phyloP scores from a whole-genome alignment of 1,139 yeast genomes.

The Scheffersomyces segobiensis region DNA sequence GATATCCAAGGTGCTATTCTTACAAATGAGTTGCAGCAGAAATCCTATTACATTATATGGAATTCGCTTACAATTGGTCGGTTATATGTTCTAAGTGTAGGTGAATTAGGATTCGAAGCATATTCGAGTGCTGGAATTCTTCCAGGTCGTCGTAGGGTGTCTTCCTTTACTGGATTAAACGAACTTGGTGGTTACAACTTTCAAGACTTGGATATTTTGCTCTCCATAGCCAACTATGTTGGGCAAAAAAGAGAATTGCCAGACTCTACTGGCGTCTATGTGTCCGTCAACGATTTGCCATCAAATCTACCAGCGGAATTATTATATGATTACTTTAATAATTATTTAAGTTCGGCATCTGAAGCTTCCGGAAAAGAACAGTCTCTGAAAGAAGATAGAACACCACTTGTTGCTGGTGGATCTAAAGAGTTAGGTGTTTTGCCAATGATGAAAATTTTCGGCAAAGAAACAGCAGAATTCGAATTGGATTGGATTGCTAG shows the following conservation, averaged over 20 bases:
- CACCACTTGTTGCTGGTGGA: constrained; percentile 26
- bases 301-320: constrained; percentile 35
- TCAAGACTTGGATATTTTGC: constrained; percentile 41
- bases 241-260: constrained; percentile 23
- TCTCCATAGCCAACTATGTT: constrained; percentile 32
- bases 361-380: constrained; percentile 12
- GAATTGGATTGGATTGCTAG: constrained; percentile 41
- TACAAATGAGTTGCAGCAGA: constrained; percentile 41
- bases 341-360: constrained; percentile 31
- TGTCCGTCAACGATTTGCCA: constrained; percentile 37
- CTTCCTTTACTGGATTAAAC: constrained; percentile 40
- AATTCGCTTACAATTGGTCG: constrained; percentile 18
- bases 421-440: constrained; percentile 20
- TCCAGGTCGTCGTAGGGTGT: constrained; percentile 29
- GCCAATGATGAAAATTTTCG: constrained; percentile 40
- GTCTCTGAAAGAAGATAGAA: constrained; percentile 13
- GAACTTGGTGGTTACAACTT: constrained; percentile 45
- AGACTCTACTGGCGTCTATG: constrained; percentile 17
- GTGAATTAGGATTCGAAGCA: constrained; percentile 34
- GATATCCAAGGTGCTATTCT: constrained; percentile 40
- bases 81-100: constrained; percentile 34
- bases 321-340: constrained; percentile 39
- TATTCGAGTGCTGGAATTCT: constrained; percentile 20
- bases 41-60: constrained; percentile 41
- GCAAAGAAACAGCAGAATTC: constrained; percentile 25